phyloP scores from a whole-genome alignment of 2,329 filamentous ascomycete species.

The Metarhizium album region DNA sequence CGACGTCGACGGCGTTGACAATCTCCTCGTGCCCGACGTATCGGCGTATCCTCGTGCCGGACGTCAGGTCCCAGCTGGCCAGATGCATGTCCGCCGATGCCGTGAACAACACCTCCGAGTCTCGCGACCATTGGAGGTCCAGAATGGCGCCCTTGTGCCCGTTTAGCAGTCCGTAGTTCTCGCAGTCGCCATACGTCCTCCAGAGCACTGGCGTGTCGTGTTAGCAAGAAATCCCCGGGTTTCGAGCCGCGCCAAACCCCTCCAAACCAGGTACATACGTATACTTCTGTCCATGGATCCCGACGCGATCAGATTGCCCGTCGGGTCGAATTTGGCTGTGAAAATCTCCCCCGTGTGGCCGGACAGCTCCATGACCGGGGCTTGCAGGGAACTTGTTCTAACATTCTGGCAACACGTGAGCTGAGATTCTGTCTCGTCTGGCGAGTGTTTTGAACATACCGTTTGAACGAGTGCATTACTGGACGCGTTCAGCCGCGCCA shows the following conservation, averaged over 20 bases:
- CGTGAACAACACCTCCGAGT: constrained; percentile 82
- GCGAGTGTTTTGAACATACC: constrained; percentile 26
- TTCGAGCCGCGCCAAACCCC: too few species aligned
- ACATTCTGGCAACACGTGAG: constrained; percentile 43
- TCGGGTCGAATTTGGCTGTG: constrained; percentile 78
- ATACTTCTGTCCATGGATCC: constrained; percentile 93
- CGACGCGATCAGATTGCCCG: constrained; percentile 81
- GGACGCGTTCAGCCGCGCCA: constrained; percentile 40
- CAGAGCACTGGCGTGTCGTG: constrained; percentile 60
- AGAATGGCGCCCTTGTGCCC: constrained; percentile 87
- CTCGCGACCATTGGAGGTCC: constrained; percentile 93
- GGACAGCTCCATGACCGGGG: constrained; percentile 87
- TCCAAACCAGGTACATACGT: constrained; percentile 38
- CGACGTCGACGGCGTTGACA: constrained; percentile 86
- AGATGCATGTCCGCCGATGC: constrained; percentile 89
- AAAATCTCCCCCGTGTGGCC: constrained; percentile 83
- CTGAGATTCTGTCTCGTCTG: background rate
- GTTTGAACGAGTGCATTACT: constrained; percentile 39
- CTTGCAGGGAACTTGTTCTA: constrained; percentile 72
- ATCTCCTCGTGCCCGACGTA: constrained; percentile 92
- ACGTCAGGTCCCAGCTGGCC: constrained; percentile 90
- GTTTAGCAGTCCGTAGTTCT: constrained; percentile 82
- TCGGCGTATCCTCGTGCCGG: constrained; percentile 80
- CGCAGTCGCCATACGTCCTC: constrained; percentile 84
- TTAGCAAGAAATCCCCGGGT: constrained; percentile 9